Evolutionary conservation across 257 asterid genomes (phyloP), one percentile per base, ranked within the genome.

Genomic region (Thymus quinquecostatus): DNA sequence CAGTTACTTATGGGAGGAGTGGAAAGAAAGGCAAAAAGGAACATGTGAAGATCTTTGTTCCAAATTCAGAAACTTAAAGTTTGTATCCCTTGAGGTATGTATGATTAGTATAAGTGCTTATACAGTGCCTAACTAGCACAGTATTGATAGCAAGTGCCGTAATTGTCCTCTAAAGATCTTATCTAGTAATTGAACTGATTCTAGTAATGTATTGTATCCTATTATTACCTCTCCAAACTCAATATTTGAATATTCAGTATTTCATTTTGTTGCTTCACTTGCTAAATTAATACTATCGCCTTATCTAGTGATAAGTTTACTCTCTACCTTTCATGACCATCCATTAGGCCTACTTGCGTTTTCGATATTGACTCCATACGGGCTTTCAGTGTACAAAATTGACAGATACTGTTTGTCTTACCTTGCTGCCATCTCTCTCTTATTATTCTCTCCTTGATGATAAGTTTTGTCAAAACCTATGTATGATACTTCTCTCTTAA

Each of bases 1-100:
- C 93, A 94, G 99, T 85, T 94, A 94, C 75, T 75, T 94, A 64
- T 94, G 88, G 86, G 99, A 94, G 81, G 99, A 94, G 79, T 94
- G 97, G 97, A 91, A 86, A 70, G 99, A 91, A 85, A 84, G 92
- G 86, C 84, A 81, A 64, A 85, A 77, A 71, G 99, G 75, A 69
- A 68, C 84, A 43, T 60, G 82, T 77, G 95, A 86, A 71, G 95
- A 83, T 76, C 73, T 89, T 73, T 66, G 66, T 76, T 59, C 88
- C 51, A 88, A 83, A 68, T 94, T 94, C 88, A 80, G 63, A 77
- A 88, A 81, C 73, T 60, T 94, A 78, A 88, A 88, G 83, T 94
- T 91, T 34, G 73, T 89, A 67, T 77, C 92, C 5, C 96, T 91
- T 56, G 99, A 94, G 97, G 98, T 91, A 87, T 59, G 27, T 6